Base-by-base conservation (phyloP, 1,284 basidiomycete species). In the Tilletia caries region DNA sequence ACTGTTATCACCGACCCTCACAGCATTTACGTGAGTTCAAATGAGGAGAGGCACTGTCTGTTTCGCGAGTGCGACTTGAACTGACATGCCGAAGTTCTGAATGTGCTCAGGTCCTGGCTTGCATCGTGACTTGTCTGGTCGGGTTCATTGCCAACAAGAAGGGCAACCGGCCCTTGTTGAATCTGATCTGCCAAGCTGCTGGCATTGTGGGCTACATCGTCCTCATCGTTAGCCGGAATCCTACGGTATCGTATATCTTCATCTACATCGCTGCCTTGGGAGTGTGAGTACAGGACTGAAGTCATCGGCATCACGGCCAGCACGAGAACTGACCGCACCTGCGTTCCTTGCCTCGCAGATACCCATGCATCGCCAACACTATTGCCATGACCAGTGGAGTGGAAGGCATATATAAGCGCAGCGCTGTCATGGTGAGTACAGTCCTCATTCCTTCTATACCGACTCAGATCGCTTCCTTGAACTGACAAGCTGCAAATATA, bases 341-440 rank as follows among this genome's bases (percentile, higher is more conserved):
- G 13, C 12, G 27, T 27, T 29, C n/a, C 20, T 33, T 66, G n/a
- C 54, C 34, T 62, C n/a, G 67, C 33, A 90, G 91, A 70, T 91
- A 90, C 79, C 89, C 90, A 4, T 86, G 88, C 64, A 89, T 91
- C 73, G 86, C 90, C 33, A 91, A 91, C 83, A 87, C 89, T 2
- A 86, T 89, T 73, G 89, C 90, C 5, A 90, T 90, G 88, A 87
- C 88, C 41, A 88, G 88, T 34, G 89, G 89, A 75, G 87, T 90
- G 20, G 90, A 91, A 84, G 89, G 90, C 6, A 87, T 88, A 0
- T 91, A 91, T 83, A 91, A 91, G 76, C 88, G 90, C 27, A 89
- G 89, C 73, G 90, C 91, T 1, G 87, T 89, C 0, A 84, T 91
- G 29, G 91, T 86, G 0, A 89, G 90, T 88, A 86, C 88, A n/a